phyloP scores from a whole-genome alignment of 2,329 filamentous ascomycete genomes.

The Huntiella abstrusa region DNA sequence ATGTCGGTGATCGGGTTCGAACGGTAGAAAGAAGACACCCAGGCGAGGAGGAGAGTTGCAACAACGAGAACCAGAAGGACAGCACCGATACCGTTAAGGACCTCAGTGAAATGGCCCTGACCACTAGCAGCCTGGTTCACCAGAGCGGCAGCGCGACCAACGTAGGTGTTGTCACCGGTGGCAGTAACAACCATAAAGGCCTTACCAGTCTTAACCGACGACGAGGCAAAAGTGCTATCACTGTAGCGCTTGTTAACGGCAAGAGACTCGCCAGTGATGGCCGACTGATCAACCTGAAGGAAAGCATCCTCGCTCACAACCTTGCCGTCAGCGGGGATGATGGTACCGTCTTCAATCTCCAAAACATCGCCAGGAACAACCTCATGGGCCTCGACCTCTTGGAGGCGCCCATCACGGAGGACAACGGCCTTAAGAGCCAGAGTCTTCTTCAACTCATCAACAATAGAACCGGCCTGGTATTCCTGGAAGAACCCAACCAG shows the following conservation, averaged over 20 bases:
- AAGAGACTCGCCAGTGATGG: slow-evolving; percentile 43
- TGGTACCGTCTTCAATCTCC: slow-evolving; percentile 72
- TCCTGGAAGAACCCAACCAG: slow-evolving; percentile 76
- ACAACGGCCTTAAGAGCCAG: slow-evolving; percentile 76
- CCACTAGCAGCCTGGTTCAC: slow-evolving; percentile 58
- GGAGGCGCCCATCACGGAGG: slow-evolving; percentile 56
- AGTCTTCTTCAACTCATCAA: slow-evolving; percentile 81
- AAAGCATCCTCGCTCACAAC: slow-evolving; percentile 70
- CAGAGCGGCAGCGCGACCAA: slow-evolving; percentile 72
- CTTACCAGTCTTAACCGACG: slow-evolving; percentile 77
- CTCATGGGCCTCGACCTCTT: slow-evolving; percentile 64
- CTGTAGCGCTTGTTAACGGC: slow-evolving; percentile 74
- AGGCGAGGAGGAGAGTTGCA: slow-evolving; percentile 62
- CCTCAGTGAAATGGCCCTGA: slow-evolving; percentile 76
- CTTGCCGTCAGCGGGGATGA: slow-evolving; percentile 74
- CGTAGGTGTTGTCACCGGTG: slow-evolving; percentile 78
- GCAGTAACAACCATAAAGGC: slow-evolving; percentile 65
- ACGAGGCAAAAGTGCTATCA: slow-evolving; percentile 70
- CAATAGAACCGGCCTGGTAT: slow-evolving; percentile 75
- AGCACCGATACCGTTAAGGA: slow-evolving; percentile 72
- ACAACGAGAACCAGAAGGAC: slow-evolving; percentile 64
- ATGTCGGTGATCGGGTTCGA: slow-evolving; percentile 65
- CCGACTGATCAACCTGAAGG: slow-evolving; percentile 56
- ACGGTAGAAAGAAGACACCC: slow-evolving; percentile 79
- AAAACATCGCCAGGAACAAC: slow-evolving; percentile 83